Evolutionary conservation across 1,284 basidiomycete genomes (phyloP).

Genomic region (Xerocomus nothofagi): DNA sequence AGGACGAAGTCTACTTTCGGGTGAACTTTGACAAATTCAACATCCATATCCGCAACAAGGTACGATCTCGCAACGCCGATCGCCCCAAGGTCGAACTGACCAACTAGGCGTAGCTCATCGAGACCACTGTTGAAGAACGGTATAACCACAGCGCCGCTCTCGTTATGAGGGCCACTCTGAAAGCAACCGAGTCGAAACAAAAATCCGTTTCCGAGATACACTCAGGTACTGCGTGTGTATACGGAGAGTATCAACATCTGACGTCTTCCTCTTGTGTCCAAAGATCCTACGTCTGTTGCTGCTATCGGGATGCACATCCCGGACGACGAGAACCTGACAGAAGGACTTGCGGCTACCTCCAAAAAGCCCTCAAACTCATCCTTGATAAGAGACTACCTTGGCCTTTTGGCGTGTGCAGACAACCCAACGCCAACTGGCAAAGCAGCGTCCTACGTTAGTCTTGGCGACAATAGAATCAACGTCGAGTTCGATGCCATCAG

Average conservation of each 20-base stretch:
- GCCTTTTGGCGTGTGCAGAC: slow-evolving; percentile 74
- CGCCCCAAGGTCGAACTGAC: slow-evolving; percentile 10
- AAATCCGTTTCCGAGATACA: slow-evolving; percentile 57
- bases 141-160: slow-evolving; percentile 75
- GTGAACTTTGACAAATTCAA: slow-evolving; percentile 90
- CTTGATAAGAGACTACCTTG: slow-evolving; percentile 74
- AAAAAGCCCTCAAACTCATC: slow-evolving; percentile 59
- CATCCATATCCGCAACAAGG: slow-evolving; percentile 85
- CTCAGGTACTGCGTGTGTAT: slow-evolving; percentile 49
- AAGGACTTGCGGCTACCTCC: slow-evolving; percentile 55
- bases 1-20: slow-evolving; percentile 78
- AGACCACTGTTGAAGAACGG: slow-evolving; percentile 70
- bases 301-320: slow-evolving; percentile 61
- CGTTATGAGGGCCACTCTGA: slow-evolving; percentile 71
- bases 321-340: slow-evolving; percentile 56
- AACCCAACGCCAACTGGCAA: slow-evolving; percentile 73
- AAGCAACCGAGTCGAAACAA: slow-evolving; percentile 67
- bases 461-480: slow-evolving; percentile 69
- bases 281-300: slow-evolving; percentile 64
- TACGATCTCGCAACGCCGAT: slow-evolving; percentile 35
- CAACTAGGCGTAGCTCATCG: slow-evolving; percentile 59
- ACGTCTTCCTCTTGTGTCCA: slow-evolving; percentile 5
- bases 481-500: slow-evolving; percentile 83
- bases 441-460: slow-evolving; percentile 66
- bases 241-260: background rate